phyloP scores from a whole-genome alignment of 2,329 filamentous ascomycete genomes.

The Sporothrix protearum region DNA sequence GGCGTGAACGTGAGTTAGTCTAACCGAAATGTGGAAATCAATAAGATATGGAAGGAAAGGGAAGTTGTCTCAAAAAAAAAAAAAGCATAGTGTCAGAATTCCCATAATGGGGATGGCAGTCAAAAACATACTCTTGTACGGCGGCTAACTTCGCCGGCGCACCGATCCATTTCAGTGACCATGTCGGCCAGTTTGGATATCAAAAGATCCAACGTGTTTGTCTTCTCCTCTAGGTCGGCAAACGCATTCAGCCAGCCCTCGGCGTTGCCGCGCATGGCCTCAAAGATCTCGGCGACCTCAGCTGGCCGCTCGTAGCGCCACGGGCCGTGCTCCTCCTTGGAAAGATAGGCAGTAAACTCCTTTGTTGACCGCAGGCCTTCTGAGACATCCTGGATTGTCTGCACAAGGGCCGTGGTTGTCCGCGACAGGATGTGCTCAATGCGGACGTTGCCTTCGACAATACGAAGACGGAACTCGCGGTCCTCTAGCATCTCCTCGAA shows the following conservation, averaged over 20 bases:
- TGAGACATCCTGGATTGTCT: constrained; percentile 72
- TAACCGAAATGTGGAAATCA: background rate
- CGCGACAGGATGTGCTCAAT: constrained; percentile 86
- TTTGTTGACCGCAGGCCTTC: constrained; percentile 73
- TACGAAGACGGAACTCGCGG: constrained; percentile 72
- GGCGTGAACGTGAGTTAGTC: constrained; percentile 6
- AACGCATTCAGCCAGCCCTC: constrained; percentile 86
- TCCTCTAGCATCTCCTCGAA: constrained; percentile 90
- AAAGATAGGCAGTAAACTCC: constrained; percentile 73
- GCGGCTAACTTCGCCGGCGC: constrained; percentile 78
- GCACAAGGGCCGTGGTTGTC: constrained; percentile 71
- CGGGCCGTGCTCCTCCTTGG: constrained; percentile 58
- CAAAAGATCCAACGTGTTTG: constrained; percentile 64
- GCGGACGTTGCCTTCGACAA: constrained; percentile 82
- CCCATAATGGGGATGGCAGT: background rate
- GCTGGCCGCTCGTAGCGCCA: constrained; percentile 60
- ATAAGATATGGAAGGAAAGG: constrained; percentile 10
- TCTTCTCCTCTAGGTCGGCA: constrained; percentile 68
- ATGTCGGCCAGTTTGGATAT: constrained; percentile 71
- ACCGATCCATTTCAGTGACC: constrained; percentile 79
- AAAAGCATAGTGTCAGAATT: constrained; percentile 19
- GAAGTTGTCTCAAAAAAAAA: background rate
- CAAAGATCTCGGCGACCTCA: constrained; percentile 66
- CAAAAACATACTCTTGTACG: constrained; percentile 61
- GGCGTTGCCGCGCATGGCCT: constrained; percentile 88